Evolutionary conservation across 495 filamentous ascomycete species (phyloP).

Genomic region (Cudoniella acicularis): DNA sequence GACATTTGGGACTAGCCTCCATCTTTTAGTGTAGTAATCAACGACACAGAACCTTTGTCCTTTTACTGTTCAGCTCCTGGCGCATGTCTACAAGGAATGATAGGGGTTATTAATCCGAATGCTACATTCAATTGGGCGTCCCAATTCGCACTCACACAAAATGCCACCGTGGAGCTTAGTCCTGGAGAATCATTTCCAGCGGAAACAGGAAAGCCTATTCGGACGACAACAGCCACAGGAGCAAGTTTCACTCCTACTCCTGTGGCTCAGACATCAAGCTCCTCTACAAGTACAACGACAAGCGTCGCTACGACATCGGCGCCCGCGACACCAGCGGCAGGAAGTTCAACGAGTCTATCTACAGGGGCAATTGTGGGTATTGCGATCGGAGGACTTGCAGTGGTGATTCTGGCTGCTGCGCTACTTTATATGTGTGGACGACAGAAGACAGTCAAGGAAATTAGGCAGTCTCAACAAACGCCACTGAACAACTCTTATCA

Average conservation of each 20-base stretch:
- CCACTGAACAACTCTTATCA: slow-evolving; percentile 13
- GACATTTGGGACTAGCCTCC: too few relatives aligned
- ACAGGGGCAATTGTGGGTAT: slow-evolving; percentile 46
- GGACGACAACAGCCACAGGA: slow-evolving; percentile 6
- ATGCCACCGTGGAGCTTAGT: slow-evolving; percentile 14
- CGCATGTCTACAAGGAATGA: too few relatives aligned
- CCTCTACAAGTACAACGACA: neutral
- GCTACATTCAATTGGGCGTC: slow-evolving; percentile 10
- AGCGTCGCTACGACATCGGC: neutral
- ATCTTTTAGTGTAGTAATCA: too few relatives aligned
- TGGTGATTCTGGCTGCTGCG: slow-evolving; percentile 32
- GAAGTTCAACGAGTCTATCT: slow-evolving; percentile 15
- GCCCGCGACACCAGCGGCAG: neutral
- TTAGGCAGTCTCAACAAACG: neutral
- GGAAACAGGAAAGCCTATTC: slow-evolving; percentile 3
- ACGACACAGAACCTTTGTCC: too few relatives aligned
- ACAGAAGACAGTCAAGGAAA: slow-evolving; percentile 20
- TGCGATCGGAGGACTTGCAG: slow-evolving; percentile 39
- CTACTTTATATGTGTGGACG: slow-evolving; percentile 42
- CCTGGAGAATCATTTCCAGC: slow-evolving; percentile 14
- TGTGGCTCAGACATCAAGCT: neutral
- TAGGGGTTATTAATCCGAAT: too few relatives aligned
- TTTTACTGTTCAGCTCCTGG: too few relatives aligned
- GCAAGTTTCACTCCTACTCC: slow-evolving; percentile 15
- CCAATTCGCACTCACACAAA: slow-evolving; percentile 11